Evolutionary conservation across 2,329 filamentous ascomycete genomes (phyloP), one percentile per base, ranked within the genome.

Genomic region (Diplodia intermedia): DNA sequence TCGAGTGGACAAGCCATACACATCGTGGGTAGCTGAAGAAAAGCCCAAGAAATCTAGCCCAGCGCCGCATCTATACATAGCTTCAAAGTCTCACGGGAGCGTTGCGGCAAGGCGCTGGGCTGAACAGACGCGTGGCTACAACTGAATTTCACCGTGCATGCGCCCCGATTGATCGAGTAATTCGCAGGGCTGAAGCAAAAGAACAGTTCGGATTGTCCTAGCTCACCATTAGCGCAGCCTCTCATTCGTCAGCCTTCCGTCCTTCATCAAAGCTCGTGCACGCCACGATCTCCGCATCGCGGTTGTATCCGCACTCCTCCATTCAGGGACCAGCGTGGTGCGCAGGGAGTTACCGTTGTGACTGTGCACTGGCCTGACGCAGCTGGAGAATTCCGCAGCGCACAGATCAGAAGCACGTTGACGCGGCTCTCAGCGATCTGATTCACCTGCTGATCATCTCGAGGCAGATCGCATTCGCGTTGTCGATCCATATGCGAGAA

Each of bases 51-150:
- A 15, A 12, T 23, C 11, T 40, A 14, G 54, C 31, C n/a, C n/a
- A 18, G n/a, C 33, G 54, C 54, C 33, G 12, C 9, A 23, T 23
- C n/a, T 36, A 18, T 26, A 40, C 54, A 15, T 23, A 14, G 33
- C 9, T 36, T 29, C 20, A 57, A 15, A 40, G 33, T 7, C 54
- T 40, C 54, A 57, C 33, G n/a, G 15, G 7, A 57, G 36, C 33
- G 54, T 33, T 38, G n/a, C 31, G 33, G 36, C 54, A 38, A 18
- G 54, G 54, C 54, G 54, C 38, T 23, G n/a, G 33, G 54, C 54
- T 40, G 33, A 43, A 15, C 14, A 4, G 6, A 40, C 31, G 54
- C 18, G 23, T 23, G 2, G 15, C 29, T 31, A n/a, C 7, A 36
- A 29, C 29, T 55, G 7, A 33, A 31, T 5, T 55, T 11, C n/a